These are phyloP conservation scores for Umbilicus rupestris DNA, from an alignment of 164 flowering plant species.

Conservation along the genomic window DNA sequence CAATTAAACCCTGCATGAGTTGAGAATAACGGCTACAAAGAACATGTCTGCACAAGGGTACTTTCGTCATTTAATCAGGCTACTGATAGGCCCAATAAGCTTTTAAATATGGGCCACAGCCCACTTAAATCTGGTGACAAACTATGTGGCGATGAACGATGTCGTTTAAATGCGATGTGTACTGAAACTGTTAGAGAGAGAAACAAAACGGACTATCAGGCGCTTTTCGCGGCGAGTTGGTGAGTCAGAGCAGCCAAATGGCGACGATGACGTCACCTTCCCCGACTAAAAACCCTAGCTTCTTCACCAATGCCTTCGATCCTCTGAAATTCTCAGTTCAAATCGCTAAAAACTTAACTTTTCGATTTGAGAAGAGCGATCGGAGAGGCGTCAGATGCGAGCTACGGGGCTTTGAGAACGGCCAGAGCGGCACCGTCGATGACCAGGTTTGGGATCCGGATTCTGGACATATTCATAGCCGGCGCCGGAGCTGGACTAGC, in stretches of 20 bases:
- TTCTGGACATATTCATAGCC: not conserved
- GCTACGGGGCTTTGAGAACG: not conserved
- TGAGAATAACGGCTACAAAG: not conserved
- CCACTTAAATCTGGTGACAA: not conserved
- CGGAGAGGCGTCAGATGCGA: not conserved
- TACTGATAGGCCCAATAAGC: too few relatives aligned
- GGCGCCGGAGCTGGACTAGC: conserved; percentile 6
- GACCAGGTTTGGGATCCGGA: not conserved
- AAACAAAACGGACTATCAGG: not conserved
- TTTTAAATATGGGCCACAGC: too few relatives aligned
- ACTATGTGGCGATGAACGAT: not conserved
- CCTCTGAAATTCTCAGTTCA: not conserved
- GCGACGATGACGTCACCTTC: conserved; percentile 1
- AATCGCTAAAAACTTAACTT: not conserved
- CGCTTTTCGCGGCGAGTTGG: conserved; percentile 2
- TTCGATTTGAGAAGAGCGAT: not conserved
- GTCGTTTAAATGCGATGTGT: not conserved
- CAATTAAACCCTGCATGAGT: not conserved
- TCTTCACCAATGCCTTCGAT: not conserved
- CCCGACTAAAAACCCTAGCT: not conserved
- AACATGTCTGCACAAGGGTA: not conserved
- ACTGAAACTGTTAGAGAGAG: not conserved
- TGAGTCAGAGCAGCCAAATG: not conserved
- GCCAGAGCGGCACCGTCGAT: not conserved
- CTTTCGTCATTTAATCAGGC: too few relatives aligned